phyloP scores from a whole-genome alignment of 805 yeast species.

The Barnettozyma siamensis region DNA sequence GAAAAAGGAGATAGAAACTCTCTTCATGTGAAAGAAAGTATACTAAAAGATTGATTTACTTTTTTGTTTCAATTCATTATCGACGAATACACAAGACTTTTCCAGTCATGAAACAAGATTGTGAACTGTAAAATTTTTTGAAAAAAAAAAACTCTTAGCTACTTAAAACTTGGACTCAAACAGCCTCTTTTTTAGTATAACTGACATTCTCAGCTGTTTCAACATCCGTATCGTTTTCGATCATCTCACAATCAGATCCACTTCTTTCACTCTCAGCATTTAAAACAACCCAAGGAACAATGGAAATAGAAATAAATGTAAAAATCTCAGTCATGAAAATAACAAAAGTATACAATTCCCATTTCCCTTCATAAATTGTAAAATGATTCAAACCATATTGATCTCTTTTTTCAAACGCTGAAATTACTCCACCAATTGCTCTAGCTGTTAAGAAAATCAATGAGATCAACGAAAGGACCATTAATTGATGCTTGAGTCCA shows the following conservation, averaged over 20 bases:
- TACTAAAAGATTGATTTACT: too few relatives aligned
- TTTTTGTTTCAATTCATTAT: too few relatives aligned
- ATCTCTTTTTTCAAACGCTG: conserved; percentile 1
- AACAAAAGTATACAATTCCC: conserved; percentile 3
- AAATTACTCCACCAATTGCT: conserved; percentile 1
- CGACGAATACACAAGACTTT: too few relatives aligned
- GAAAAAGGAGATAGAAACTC: too few relatives aligned
- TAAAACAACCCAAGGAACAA: conserved; percentile 1
- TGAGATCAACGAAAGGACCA: not conserved
- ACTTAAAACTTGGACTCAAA: too few relatives aligned
- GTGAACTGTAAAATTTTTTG: too few relatives aligned
- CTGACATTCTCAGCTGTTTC: not conserved
- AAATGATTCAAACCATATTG: conserved; percentile 3
- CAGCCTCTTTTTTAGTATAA: too few relatives aligned
- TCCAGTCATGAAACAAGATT: too few relatives aligned
- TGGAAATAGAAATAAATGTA: not conserved
- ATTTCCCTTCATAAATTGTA: conserved; percentile 6
- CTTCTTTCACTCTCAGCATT: conserved; percentile 1
- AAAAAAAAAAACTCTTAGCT: too few relatives aligned
- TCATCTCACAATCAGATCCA: not conserved
- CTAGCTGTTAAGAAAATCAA: not conserved
- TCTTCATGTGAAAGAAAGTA: too few relatives aligned
- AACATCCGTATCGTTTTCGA: not conserved
- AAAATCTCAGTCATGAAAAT: conserved; percentile 4
- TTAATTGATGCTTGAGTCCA: not conserved